phyloP scores from a whole-genome alignment of 2,329 filamentous ascomycete species.

The Verticillium klebahnii region DNA sequence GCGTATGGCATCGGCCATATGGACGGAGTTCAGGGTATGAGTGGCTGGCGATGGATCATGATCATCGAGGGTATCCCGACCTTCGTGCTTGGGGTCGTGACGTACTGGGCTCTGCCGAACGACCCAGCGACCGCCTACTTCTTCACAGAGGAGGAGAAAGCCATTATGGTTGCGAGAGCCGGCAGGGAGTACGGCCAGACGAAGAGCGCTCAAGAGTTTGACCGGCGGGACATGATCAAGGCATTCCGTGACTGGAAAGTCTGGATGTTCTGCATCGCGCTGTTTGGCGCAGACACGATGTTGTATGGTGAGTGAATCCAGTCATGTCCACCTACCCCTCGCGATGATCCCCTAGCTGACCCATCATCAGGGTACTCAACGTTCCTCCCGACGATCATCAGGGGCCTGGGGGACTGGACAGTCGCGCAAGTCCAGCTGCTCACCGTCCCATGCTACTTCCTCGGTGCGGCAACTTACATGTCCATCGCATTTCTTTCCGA shows the following conservation, averaged over 20 bases:
- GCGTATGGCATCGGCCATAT: conserved; percentile 71
- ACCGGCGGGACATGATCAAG: conserved; percentile 57
- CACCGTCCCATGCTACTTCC: conserved; percentile 59
- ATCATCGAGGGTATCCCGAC: conserved; percentile 47
- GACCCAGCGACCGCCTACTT: conserved; percentile 31
- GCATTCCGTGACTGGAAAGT: conserved; percentile 74
- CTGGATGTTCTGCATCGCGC: conserved; percentile 62
- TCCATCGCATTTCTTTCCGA: conserved; percentile 63
- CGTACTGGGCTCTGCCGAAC: conserved; percentile 51
- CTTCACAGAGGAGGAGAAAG: conserved; percentile 23
- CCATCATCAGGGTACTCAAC: conserved; percentile 45
- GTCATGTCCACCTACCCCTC: background rate
- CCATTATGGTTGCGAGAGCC: conserved; percentile 23
- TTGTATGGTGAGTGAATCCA: conserved; percentile 51
- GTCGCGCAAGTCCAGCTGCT: conserved; percentile 54
- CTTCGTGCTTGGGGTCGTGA: conserved; percentile 43
- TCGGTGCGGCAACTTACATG: conserved; percentile 67
- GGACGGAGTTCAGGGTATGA: conserved; percentile 59
- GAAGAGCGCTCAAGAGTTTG: conserved; percentile 38
- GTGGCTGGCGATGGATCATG: conserved; percentile 71
- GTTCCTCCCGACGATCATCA: conserved; percentile 62
- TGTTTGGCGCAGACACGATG: conserved; percentile 73
- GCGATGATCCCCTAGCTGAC: background rate
- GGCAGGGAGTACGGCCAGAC: conserved; percentile 42
- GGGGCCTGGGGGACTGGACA: conserved; percentile 48